Conservation (phyloP, 2,329 filamentous ascomycete genomes). For the Xylariaceae sp. region DNA sequence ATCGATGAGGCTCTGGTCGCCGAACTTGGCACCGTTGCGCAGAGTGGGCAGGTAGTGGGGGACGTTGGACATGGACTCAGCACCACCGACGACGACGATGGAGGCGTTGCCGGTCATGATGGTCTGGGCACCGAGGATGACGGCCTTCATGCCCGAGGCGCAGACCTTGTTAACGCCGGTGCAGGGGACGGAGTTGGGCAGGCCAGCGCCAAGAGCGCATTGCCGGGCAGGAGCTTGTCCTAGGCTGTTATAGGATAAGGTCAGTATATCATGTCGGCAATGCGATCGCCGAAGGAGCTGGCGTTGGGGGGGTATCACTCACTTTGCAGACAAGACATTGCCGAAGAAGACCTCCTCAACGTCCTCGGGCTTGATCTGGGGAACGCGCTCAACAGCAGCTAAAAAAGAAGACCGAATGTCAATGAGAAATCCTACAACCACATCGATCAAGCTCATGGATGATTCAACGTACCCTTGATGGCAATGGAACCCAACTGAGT, state of each 20-base stretch:
- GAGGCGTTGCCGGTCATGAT: constrained; percentile 95
- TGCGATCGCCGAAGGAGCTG: not conserved
- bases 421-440: not conserved
- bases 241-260: constrained; percentile 51
- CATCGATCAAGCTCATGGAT: not conserved
- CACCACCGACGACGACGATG: constrained; percentile 87
- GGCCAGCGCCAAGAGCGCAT: constrained; percentile 83
- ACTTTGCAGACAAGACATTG: constrained; percentile 97
- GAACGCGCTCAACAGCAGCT: constrained; percentile 78
- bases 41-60: constrained; percentile 91
- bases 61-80: constrained; percentile 97
- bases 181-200: constrained; percentile 71
- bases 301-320: constrained; percentile 25
- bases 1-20: constrained; percentile 82
- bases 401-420: constrained; percentile 10
- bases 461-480: constrained; percentile 69
- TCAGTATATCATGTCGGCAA: not conserved
- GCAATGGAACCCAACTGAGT: constrained; percentile 83
- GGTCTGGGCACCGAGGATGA: constrained; percentile 90
- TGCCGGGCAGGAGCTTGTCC: constrained; percentile 96
- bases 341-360: constrained; percentile 97
- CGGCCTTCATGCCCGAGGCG: constrained; percentile 88
- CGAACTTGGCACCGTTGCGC: constrained; percentile 87
- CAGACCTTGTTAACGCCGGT: constrained; percentile 99
- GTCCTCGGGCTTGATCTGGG: constrained; percentile 79